These are phyloP conservation scores for Leccinum subgranulosum DNA, from an alignment of 768 basidiomycete genomes.

Conservation along the genomic window DNA sequence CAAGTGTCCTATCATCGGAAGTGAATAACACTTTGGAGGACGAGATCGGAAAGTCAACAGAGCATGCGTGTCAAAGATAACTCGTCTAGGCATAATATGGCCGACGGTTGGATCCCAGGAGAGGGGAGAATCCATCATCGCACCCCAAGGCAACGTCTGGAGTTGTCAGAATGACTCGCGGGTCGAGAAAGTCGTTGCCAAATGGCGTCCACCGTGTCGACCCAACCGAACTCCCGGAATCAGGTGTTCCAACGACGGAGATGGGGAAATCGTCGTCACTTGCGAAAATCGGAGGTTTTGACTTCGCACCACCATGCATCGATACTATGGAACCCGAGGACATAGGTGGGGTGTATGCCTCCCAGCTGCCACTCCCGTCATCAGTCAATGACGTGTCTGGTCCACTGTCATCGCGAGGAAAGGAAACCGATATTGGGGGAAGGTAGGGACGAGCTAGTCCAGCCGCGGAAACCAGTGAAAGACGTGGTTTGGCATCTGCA, in stretches of 20 bases:
- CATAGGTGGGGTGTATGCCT: constrained; percentile 60
- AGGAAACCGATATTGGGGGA: constrained; percentile 40
- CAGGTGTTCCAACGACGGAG: constrained; percentile 24
- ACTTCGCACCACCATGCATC: constrained; percentile 37
- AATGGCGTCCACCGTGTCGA: constrained; percentile 32
- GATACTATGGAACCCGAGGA: constrained; percentile 50
- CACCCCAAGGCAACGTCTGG: constrained; percentile 31
- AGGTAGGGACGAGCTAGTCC: constrained; percentile 45
- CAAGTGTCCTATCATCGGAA: constrained; percentile 9
- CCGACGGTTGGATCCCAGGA: constrained; percentile 45
- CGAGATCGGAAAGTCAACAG: too few species aligned
- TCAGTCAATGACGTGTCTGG: constrained; percentile 51
- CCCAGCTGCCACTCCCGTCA: constrained; percentile 52
- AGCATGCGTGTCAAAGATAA: background rate
- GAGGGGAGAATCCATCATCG: constrained; percentile 41
- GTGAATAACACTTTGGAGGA: constrained; percentile 3
- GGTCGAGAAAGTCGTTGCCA: constrained; percentile 25
- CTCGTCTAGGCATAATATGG: constrained; percentile 28
- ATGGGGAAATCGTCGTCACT: constrained; percentile 50
- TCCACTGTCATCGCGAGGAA: constrained; percentile 47
- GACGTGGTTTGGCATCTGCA: constrained; percentile 15
- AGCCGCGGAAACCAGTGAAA: constrained; percentile 32
- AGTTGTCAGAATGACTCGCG: constrained; percentile 31
- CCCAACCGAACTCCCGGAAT: constrained; percentile 12
- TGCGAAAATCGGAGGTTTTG: constrained; percentile 42